A percentile compares a stretch with the other conserved stretches of the same genome.
Conservation (phyloP, 2,329 filamentous ascomycete species). For the Aspergillus aculeatus region DNA sequence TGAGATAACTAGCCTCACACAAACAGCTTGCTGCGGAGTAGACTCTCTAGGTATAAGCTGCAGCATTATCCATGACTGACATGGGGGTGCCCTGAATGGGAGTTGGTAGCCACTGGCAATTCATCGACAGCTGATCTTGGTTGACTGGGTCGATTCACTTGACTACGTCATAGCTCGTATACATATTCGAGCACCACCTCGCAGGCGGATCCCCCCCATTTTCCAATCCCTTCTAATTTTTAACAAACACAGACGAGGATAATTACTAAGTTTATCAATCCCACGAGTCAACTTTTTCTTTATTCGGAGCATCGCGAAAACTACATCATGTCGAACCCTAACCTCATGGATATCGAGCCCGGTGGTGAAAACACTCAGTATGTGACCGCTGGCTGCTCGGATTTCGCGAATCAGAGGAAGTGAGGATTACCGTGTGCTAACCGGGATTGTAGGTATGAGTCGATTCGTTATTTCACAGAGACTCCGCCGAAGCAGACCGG, state of each 20-base stretch:
- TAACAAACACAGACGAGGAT: neutral
- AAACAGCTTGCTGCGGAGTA: neutral
- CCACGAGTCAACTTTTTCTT: no score
- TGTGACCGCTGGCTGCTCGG: conserved; percentile 9
- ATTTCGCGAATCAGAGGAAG: neutral
- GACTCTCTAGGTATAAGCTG: no score
- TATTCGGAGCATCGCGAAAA: neutral
- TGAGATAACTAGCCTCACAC: neutral
- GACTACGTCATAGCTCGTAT: conserved; percentile 15
- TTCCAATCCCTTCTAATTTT: neutral
- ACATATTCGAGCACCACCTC: neutral
- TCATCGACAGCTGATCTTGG: neutral
- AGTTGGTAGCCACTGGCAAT: neutral
- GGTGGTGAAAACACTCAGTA: conserved; percentile 63
- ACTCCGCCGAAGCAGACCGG: conserved; percentile 56
- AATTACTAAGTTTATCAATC: no score
- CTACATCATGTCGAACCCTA: conserved; percentile 48
- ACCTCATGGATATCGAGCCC: conserved; percentile 58
- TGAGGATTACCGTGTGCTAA: neutral
- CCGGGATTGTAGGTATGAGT: conserved; percentile 56
- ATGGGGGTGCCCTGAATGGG: neutral
- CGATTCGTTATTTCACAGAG: conserved; percentile 50
- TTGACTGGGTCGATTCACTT: neutral
- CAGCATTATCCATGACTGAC: neutral
- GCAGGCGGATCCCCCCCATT: neutral